Base-by-base conservation (phyloP, 1,139 yeast species). In the Pneumocystis murina region DNA sequence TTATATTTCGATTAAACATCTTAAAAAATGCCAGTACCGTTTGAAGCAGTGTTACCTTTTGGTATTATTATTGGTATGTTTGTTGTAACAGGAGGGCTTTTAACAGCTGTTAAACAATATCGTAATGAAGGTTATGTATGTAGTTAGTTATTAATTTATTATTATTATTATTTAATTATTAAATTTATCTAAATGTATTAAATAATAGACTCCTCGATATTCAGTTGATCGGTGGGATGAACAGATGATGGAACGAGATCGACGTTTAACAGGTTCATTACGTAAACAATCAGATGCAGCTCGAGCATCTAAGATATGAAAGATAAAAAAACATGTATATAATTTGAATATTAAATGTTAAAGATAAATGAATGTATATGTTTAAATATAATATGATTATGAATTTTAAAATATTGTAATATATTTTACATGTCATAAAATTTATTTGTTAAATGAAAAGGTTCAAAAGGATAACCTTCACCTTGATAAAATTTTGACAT, bases 401-500 rank as follows among this genome's bases (percentile, higher is more conserved):
- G n/a, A n/a, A n/a, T n/a, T n/a, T n/a, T n/a, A n/a, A n/a, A n/a
- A n/a, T n/a, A n/a, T n/a, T n/a, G n/a, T n/a, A n/a, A 28, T 28
- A 4, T 28, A 28, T 28, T 28, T 28, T 28, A 28, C 2, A 28
- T 28, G 30, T 28, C 30, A 28, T 28, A 4, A 28, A 28, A 28
- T 33, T 33, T 33, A 33, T 33, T 7, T 48, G 16, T 68, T 66
- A 90, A 87, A 10, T 82, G 76, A 72, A 89, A 91, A 40, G 98
- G 98, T 67, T 83, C 84, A 73, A 88, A 92, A 0, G 89, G 84
- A 67, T 84, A 81, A 63, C 98, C 98, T 72, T 92, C 97, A 70
- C 98, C 98, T 71, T 87, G 89, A 71, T 92, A 94, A 74, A 88
- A 94, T 77, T 94, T 94, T 62, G 97, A 90, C 97, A 94, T 94